A percentile compares a stretch with the other conserved stretches of the same genome.
Conservation (phyloP, 2,329 filamentous ascomycete genomes). For the Paecilomyces sp. region DNA sequence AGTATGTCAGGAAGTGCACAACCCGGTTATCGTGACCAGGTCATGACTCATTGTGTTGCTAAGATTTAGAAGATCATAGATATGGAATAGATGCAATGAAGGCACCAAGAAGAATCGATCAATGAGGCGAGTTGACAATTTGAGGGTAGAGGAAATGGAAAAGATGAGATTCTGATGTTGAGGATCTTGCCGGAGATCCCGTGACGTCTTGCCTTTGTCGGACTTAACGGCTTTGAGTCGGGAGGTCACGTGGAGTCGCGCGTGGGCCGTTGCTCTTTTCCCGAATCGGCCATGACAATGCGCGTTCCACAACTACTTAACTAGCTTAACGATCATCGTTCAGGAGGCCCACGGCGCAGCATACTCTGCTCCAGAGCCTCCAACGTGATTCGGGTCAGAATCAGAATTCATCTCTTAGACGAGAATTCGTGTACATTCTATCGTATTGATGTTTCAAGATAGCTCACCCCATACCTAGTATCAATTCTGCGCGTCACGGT, state of each 20-base stretch:
- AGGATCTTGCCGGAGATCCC: too few relatives aligned
- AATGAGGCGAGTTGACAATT: too few relatives aligned
- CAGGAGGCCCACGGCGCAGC: not conserved
- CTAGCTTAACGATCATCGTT: not conserved
- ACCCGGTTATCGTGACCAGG: not conserved
- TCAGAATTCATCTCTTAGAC: not conserved
- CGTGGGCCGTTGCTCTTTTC: not conserved
- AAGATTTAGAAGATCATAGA: not conserved
- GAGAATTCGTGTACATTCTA: not conserved
- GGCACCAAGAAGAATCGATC: not conserved
- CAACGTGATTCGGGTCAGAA: not conserved
- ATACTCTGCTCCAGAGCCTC: not conserved
- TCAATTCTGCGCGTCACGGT: not conserved
- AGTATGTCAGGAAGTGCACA: not conserved
- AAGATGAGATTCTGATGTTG: too few relatives aligned
- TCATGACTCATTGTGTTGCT: not conserved
- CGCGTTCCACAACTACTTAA: not conserved
- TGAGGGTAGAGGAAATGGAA: not conserved
- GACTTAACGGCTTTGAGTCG: not conserved
- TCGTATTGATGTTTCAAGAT: not conserved
- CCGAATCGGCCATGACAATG: not conserved
- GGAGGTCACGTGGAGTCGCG: constrained; percentile 4
- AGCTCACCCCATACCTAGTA: not conserved
- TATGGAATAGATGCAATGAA: not conserved
- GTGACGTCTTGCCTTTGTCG: too few relatives aligned